These are phyloP conservation scores for Blumeria hordei DNA, from an alignment of 2,329 filamentous ascomycete genomes.

Conservation along the genomic window DNA sequence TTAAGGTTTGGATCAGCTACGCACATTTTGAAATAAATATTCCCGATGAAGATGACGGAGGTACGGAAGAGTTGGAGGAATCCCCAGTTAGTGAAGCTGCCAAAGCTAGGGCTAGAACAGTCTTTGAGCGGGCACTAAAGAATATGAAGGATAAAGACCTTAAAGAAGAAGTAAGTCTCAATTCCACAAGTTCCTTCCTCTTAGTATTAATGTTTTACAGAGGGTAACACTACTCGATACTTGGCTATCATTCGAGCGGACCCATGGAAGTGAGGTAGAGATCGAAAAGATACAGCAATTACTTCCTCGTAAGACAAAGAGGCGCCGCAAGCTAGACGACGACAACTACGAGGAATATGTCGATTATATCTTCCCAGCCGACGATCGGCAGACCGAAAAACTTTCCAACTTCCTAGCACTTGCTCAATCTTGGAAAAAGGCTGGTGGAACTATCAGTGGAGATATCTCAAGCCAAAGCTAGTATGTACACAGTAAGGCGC, in stretches of 20 bases:
- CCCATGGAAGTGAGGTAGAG: conserved; percentile 52
- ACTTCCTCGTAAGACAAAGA: conserved; percentile 86
- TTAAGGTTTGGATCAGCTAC: conserved; percentile 98
- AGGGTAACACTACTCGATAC: conserved; percentile 76
- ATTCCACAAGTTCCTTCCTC: neutral
- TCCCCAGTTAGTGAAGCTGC: conserved; percentile 52
- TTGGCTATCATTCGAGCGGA: conserved; percentile 79
- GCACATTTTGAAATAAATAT: conserved; percentile 97
- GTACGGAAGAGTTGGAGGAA: conserved; percentile 20
- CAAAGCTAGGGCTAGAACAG: conserved; percentile 53
- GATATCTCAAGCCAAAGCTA: neutral
- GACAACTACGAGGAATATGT: conserved; percentile 90
- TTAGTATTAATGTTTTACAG: conserved; percentile 14
- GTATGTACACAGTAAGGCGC: no score
- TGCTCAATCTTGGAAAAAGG: conserved; percentile 46
- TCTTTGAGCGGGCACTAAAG: conserved; percentile 72
- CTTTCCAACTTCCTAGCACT: conserved; percentile 63
- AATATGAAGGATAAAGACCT: conserved; percentile 73
- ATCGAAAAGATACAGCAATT: conserved; percentile 67
- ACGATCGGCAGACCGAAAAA: conserved; percentile 68
- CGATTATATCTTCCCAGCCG: conserved; percentile 91
- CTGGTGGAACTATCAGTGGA: conserved; percentile 13
- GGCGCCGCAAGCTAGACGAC: conserved; percentile 74
- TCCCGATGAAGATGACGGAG: conserved; percentile 40
- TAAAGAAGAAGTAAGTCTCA: conserved; percentile 47